phyloP scores from a whole-genome alignment of 768 basidiomycete species.

The Porpolomopsis calyptriformis region DNA sequence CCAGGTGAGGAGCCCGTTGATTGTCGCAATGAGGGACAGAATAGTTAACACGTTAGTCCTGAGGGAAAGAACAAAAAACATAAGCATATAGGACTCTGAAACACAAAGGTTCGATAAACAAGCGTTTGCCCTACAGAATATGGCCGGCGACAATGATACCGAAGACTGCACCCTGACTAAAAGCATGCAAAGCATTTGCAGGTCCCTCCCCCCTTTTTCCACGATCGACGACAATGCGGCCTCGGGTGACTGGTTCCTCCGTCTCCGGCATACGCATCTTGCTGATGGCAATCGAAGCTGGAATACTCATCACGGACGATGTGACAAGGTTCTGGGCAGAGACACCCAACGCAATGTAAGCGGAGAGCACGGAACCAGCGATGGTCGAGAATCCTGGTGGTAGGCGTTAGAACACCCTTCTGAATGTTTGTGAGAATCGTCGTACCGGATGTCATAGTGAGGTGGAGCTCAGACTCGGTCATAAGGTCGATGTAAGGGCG shows the following conservation, averaged over 20 bases:
- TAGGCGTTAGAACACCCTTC: too few relatives aligned
- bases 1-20: constrained; percentile 85
- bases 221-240: constrained; percentile 69
- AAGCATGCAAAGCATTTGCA: constrained; percentile 80
- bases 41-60: constrained; percentile 82
- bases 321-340: constrained; percentile 75
- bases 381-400: constrained; percentile 78
- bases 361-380: constrained; percentile 79
- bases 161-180: constrained; percentile 75
- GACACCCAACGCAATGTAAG: constrained; percentile 72
- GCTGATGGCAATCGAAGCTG: constrained; percentile 86
- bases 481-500: constrained; percentile 75
- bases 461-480: constrained; percentile 75
- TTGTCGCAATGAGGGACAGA: constrained; percentile 64
- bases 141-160: constrained; percentile 82
- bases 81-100: constrained; percentile 1
- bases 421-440: constrained; percentile 15
- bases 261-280: constrained; percentile 79
- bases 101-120: neutral
- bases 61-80: constrained; percentile 3
- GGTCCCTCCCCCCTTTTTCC: constrained; percentile 51
- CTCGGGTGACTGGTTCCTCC: constrained; percentile 80
- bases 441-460: constrained; percentile 7
- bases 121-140: constrained; percentile 53
- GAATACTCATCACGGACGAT: constrained; percentile 90